Evolutionary conservation across 768 basidiomycete genomes (phyloP).

Genomic region (Paxillus ammoniavirescens): DNA sequence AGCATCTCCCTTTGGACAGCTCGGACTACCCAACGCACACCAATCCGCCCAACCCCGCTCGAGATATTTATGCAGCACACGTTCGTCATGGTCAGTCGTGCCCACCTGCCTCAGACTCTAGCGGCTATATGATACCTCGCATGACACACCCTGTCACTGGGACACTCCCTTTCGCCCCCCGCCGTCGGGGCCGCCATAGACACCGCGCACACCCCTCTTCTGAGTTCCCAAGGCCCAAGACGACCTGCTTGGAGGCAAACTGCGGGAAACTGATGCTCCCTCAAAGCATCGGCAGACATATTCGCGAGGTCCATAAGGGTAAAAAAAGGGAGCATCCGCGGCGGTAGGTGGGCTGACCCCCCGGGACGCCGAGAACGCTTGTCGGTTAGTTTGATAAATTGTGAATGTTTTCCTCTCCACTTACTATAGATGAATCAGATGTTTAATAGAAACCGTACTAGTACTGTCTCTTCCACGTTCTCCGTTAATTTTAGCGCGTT

Average conservation of each 20-base stretch:
- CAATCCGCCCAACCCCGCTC: background rate
- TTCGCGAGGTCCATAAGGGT: conserved; percentile 15
- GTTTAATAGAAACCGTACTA: background rate
- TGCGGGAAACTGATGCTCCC: conserved; percentile 16
- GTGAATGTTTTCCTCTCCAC: background rate
- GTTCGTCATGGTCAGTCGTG: background rate
- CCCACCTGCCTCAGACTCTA: background rate
- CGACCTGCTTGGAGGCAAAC: background rate
- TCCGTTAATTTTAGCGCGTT: too few species aligned
- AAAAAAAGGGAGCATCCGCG: conserved; percentile 12
- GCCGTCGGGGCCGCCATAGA: conserved; percentile 1
- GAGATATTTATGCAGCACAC: too few species aligned
- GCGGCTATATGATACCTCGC: background rate
- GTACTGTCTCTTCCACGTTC: too few species aligned
- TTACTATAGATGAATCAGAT: too few species aligned
- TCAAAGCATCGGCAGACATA: conserved; percentile 19
- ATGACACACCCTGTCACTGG: conserved; percentile 4
- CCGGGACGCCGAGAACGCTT: background rate
- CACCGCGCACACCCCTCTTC: background rate
- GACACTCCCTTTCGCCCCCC: background rate
- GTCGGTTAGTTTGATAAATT: background rate
- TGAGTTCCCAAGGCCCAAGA: background rate
- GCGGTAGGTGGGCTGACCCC: background rate
- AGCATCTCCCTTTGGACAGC: background rate
- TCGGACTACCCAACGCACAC: background rate